Conservation (phyloP, 2,329 filamentous ascomycete genomes). For the Pseudogymnoascus sp. region DNA sequence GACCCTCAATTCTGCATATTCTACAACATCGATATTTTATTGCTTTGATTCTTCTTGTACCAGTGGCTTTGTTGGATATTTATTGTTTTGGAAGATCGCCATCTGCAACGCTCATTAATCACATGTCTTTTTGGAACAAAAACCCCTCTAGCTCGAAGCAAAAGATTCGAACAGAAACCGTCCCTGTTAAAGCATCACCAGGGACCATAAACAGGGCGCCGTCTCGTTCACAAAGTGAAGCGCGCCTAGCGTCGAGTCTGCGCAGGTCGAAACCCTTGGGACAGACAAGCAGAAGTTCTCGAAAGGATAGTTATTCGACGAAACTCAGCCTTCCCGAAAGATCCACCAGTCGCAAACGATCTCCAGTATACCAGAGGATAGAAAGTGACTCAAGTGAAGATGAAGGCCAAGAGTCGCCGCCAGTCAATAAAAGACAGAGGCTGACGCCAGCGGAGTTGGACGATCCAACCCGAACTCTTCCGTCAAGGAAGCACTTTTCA, state of each 20-base stretch:
- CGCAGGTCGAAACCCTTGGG: neutral
- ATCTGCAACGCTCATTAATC: conserved; percentile 1
- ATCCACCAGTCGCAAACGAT: conserved; percentile 9
- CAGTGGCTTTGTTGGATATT: neutral
- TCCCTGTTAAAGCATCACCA: conserved; percentile 4
- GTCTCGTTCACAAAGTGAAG: conserved; percentile 6
- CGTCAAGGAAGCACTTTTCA: conserved; percentile 22
- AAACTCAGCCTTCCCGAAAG: neutral
- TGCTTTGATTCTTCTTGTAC: conserved; percentile 3
- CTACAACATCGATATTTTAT: neutral
- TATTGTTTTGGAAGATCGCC: neutral
- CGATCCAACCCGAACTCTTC: conserved; percentile 23
- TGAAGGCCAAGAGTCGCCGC: conserved; percentile 7
- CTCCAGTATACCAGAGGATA: conserved; percentile 17
- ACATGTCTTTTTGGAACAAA: conserved; percentile 12
- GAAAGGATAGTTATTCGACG: conserved; percentile 6
- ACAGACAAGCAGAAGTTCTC: neutral
- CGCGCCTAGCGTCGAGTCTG: neutral
- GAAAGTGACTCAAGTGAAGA: conserved; percentile 13
- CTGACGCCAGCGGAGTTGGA: conserved; percentile 2
- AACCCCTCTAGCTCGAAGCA: conserved; percentile 6
- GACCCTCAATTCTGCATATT: conserved; percentile 5
- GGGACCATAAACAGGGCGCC: neutral
- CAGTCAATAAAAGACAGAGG: conserved; percentile 12
- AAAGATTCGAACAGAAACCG: conserved; percentile 9